phyloP scores from a whole-genome alignment of 2,329 filamentous ascomycete genomes.

The Ophiostoma piceae region DNA sequence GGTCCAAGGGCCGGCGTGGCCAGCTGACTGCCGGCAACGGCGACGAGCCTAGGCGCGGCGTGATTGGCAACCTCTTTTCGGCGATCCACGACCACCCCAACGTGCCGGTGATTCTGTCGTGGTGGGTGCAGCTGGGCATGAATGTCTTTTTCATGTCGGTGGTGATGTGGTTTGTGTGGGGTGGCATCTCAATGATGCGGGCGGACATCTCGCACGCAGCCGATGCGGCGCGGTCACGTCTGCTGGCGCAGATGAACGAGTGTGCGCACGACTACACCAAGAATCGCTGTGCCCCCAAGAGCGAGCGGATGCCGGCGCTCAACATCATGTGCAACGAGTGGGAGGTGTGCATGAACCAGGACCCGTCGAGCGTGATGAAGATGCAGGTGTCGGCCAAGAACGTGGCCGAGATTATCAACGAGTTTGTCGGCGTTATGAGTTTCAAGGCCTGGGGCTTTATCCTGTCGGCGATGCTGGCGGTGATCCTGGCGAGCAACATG shows the following conservation, averaged over 20 bases:
- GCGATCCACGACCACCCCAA: constrained; percentile 54
- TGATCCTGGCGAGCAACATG: constrained; percentile 49
- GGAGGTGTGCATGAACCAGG: constrained; percentile 81
- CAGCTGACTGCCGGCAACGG: neutral
- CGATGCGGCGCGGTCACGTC: constrained; percentile 60
- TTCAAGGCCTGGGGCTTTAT: constrained; percentile 64
- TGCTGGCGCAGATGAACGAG: constrained; percentile 65
- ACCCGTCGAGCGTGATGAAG: constrained; percentile 70
- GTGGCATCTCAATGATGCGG: constrained; percentile 63
- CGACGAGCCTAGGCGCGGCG: constrained; percentile 30
- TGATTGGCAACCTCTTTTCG: constrained; percentile 44
- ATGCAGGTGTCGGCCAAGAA: constrained; percentile 80
- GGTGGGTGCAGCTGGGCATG: constrained; percentile 56
- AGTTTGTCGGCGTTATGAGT: constrained; percentile 84
- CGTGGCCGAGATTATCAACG: constrained; percentile 88
- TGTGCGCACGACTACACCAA: constrained; percentile 69
- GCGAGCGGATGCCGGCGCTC: constrained; percentile 65
- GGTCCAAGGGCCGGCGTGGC: neutral
- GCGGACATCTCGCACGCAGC: constrained; percentile 70
- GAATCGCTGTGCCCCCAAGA: constrained; percentile 65
- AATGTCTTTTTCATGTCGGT: constrained; percentile 56
- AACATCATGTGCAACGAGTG: constrained; percentile 69
- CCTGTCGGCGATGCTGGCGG: constrained; percentile 44
- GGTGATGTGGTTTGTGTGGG: constrained; percentile 62
- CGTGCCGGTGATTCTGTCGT: constrained; percentile 54